Conservation (phyloP, 2,329 filamentous ascomycete species). For the Saccharata proteae region DNA sequence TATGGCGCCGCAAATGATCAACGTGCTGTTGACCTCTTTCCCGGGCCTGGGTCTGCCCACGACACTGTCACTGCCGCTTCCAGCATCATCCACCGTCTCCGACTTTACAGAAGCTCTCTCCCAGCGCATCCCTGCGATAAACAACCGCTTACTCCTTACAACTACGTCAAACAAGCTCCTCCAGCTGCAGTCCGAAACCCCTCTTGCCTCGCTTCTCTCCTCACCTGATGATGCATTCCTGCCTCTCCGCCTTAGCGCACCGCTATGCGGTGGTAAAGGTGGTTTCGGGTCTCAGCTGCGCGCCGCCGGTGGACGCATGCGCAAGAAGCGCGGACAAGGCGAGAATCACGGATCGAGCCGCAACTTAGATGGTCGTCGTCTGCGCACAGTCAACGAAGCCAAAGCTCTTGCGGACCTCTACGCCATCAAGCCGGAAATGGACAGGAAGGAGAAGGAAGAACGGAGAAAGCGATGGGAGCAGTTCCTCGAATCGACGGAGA, state of each 20-base stretch:
- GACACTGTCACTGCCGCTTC: constrained; percentile 68
- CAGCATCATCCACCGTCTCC: constrained; percentile 50
- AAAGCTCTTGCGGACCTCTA: constrained; percentile 93
- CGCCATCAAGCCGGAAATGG: constrained; percentile 94
- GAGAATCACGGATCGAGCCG: constrained; percentile 84
- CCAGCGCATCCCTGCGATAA: constrained; percentile 45
- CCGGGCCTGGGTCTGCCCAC: constrained; percentile 69
- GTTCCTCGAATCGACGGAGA: constrained; percentile 74
- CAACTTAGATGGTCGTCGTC: constrained; percentile 79
- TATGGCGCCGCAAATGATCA: constrained; percentile 52
- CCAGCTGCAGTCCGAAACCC: constrained; percentile 36
- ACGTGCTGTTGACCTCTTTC: constrained; percentile 77
- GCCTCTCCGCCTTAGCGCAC: constrained; percentile 66
- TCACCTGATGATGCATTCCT: constrained; percentile 54
- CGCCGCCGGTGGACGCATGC: constrained; percentile 94
- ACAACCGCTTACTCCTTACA: constrained; percentile 60
- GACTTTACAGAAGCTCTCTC: constrained; percentile 54
- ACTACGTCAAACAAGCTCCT: constrained; percentile 69
- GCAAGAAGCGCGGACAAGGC: constrained; percentile 70
- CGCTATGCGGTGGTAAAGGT: constrained; percentile 85
- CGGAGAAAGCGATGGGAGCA: constrained; percentile 75
- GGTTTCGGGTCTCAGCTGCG: constrained; percentile 96
- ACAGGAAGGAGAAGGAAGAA: constrained; percentile 81
- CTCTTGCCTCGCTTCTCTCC: constrained; percentile 52
- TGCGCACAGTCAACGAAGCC: constrained; percentile 88